Conservation (phyloP, 2,329 filamentous ascomycete species). For the Cytospora leucostoma region DNA sequence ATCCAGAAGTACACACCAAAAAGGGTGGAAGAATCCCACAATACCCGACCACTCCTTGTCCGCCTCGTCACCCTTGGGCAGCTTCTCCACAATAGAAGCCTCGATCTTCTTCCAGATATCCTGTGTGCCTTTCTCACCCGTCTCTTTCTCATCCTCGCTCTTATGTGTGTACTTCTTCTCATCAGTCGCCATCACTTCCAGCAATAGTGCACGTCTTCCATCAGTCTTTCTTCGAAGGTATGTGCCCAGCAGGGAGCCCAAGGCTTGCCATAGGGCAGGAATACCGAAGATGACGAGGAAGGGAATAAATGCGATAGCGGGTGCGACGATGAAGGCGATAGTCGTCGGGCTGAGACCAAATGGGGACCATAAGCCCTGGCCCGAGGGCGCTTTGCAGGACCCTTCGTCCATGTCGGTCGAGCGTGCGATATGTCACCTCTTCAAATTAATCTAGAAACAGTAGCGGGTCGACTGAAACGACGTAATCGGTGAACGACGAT, state of each 20-base stretch:
- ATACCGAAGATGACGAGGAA: slow-evolving; percentile 38
- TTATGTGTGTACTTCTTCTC: slow-evolving; percentile 43
- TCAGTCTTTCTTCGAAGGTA: slow-evolving; percentile 64
- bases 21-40: slow-evolving; percentile 96
- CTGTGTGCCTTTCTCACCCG: slow-evolving; percentile 43
- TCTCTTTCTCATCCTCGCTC: slow-evolving; percentile 32
- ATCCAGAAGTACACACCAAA: slow-evolving; percentile 67
- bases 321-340: slow-evolving; percentile 34
- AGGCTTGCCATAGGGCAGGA: slow-evolving; percentile 40
- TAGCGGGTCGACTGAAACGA: not conserved
- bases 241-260: slow-evolving; percentile 56
- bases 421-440: slow-evolving; percentile 4
- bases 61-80: slow-evolving; percentile 43
- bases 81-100: slow-evolving; percentile 40
- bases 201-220: slow-evolving; percentile 59
- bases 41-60: slow-evolving; percentile 76
- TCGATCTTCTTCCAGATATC: slow-evolving; percentile 73
- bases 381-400: slow-evolving; percentile 34
- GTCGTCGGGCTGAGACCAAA: slow-evolving; percentile 37
- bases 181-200: slow-evolving; percentile 49
- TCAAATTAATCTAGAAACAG: not conserved
- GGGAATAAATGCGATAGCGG: slow-evolving; percentile 37
- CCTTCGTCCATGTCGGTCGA: slow-evolving; percentile 32
- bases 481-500: not conserved
- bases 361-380: slow-evolving; percentile 31